Base-by-base conservation (phyloP, 495 filamentous ascomycete genomes). In the Parachaetomium inaequale region DNA sequence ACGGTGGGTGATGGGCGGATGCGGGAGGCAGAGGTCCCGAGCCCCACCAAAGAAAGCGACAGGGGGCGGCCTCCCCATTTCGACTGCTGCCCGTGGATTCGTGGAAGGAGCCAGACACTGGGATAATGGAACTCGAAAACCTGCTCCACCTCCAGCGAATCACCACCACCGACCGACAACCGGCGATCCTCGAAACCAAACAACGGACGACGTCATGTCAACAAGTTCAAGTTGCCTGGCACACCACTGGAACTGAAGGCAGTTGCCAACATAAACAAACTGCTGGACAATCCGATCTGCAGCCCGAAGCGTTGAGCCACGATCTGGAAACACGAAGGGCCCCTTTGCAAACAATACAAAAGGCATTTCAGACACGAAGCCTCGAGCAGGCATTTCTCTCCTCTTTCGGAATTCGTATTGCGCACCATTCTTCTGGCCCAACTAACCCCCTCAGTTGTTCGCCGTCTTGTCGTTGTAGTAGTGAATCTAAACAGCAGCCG, bases 391-490 rank as follows among this genome's bases (percentile, higher is more conserved):
- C 36, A 40, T 40, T 15, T 40, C 36, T 12, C 36, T 40, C 12
- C 12, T 15, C n/a, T n/a, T n/a, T n/a, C 14, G 2, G 14, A 40
- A 15, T 40, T 40, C 36, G 36, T 40, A 40, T 40, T 17, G 36
- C 17, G 36, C 36, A 10, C 1, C 36, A 17, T 17, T n/a, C n/a
- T n/a, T n/a, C n/a, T n/a, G n/a, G n/a, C n/a, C n/a, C n/a, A n/a
- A n/a, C n/a, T n/a, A n/a, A n/a, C n/a, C 36, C 14, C 10, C 50
- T 10, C 31, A 73, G 63, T 68, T 66, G 46, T 73, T 73, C 3
- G 70, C 70, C 26, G 65, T 73, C 69, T 71, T 73, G 65, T 73
- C 70, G 36, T 71, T 73, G 34, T 73, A 73, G n/a, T 68, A 73
- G 28, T 73, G 70, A 40, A 73, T 71, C 70, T 73, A 21, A n/a